A percentile compares a stretch with the other conserved stretches of the same genome.
Evolutionary conservation across 1,284 basidiomycete genomes (phyloP).

Genomic region (Flammula alnicola): DNA sequence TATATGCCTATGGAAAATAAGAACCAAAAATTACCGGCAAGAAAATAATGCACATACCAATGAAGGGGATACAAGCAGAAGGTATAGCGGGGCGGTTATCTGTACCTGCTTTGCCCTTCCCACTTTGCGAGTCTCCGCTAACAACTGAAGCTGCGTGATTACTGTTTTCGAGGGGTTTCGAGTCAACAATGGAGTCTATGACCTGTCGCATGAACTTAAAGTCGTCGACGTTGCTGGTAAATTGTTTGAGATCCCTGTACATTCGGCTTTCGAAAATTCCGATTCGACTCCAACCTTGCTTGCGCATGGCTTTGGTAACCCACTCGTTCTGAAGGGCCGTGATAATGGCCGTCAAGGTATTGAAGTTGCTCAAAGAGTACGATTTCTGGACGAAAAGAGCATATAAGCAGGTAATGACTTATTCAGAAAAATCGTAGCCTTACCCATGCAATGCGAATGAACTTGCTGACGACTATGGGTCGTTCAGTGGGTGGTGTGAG

Average conservation of each 20-base stretch:
- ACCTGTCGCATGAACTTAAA: constrained; percentile 78
- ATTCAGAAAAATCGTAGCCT: constrained; percentile 32
- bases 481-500: constrained; percentile 72
- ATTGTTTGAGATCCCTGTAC: constrained; percentile 75
- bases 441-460: constrained; percentile 88
- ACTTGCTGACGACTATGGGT: constrained; percentile 71
- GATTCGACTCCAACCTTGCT: constrained; percentile 66
- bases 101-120: constrained; percentile 45
- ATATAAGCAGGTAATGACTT: constrained; percentile 12
- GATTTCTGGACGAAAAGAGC: constrained; percentile 64
- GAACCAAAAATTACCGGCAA: neutral
- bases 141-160: constrained; percentile 54
- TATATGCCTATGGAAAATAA: constrained; percentile 63
- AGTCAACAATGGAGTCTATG: constrained; percentile 67
- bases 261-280: constrained; percentile 79
- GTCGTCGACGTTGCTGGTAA: constrained; percentile 70
- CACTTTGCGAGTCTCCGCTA: constrained; percentile 45
- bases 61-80: constrained; percentile 75
- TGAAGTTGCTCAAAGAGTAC: constrained; percentile 81
- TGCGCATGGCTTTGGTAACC: constrained; percentile 71
- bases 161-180: constrained; percentile 56
- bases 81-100: constrained; percentile 48
- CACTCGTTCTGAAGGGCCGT: constrained; percentile 77
- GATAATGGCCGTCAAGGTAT: constrained; percentile 82
- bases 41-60: constrained; percentile 54